These are phyloP conservation scores for Moniliella sp. DNA, from an alignment of 1,284 basidiomycete genomes.

Conservation along the genomic window DNA sequence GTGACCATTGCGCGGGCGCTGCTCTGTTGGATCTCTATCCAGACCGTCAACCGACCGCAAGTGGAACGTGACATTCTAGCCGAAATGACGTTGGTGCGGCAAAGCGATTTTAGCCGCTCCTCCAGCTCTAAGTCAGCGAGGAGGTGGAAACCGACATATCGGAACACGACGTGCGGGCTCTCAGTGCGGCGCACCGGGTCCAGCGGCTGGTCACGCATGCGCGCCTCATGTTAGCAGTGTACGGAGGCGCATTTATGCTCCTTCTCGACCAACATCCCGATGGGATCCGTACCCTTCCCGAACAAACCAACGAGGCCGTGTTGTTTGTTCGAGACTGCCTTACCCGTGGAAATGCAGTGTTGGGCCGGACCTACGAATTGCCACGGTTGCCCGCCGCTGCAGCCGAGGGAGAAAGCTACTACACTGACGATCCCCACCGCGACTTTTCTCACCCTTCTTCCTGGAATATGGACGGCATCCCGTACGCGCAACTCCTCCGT, in stretches of 20 bases:
- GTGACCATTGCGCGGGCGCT: slow-evolving; percentile 17
- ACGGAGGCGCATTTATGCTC: slow-evolving; percentile 9
- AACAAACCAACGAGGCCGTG: background rate
- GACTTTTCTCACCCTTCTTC: background rate
- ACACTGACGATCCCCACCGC: background rate
- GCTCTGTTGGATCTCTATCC: slow-evolving; percentile 18
- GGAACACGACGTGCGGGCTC: background rate
- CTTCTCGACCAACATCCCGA: background rate
- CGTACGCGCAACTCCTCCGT: slow-evolving; percentile 10
- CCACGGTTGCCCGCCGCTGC: background rate
- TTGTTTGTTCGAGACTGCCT: background rate
- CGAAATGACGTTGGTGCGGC: slow-evolving; percentile 10
- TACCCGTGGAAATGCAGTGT: background rate
- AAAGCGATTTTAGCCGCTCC: no score
- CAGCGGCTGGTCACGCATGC: slow-evolving; percentile 16
- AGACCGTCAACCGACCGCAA: slow-evolving; percentile 15
- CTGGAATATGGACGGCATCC: slow-evolving; percentile 5
- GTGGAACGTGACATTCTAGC: slow-evolving; percentile 13
- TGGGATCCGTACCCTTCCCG: background rate
- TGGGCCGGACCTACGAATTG: background rate
- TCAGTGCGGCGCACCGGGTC: slow-evolving; percentile 1
- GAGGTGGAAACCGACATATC: background rate
- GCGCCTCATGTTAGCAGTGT: slow-evolving; percentile 19
- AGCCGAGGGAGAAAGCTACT: no score
- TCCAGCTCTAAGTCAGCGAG: no score